Evolutionary conservation across 2,329 filamentous ascomycete genomes (phyloP).

Genomic region (Anthostomella pinea): DNA sequence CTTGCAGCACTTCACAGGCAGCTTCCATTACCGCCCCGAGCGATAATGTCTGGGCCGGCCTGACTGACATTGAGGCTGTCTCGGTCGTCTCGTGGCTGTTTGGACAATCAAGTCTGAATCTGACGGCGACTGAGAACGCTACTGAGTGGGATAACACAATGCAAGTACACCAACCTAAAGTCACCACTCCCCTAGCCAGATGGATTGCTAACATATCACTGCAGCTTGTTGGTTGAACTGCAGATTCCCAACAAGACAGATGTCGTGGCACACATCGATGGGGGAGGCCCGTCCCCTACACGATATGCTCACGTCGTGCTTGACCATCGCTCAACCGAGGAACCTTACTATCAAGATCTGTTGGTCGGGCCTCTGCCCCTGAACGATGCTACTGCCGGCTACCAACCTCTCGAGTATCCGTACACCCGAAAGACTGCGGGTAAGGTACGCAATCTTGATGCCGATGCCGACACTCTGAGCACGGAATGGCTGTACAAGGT

Average conservation of each 20-base stretch:
- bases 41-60: not conserved
- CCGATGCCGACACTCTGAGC: not conserved
- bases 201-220: not conserved
- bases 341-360: not conserved
- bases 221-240: not conserved
- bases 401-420: not conserved
- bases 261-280: not conserved
- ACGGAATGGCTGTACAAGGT: not conserved
- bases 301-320: not conserved
- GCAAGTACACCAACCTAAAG: not conserved
- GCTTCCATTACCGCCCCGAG: not conserved
- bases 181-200: not conserved
- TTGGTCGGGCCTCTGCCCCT: not conserved
- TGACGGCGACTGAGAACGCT: not conserved
- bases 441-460: not conserved
- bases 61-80: not conserved
- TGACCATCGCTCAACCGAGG: not conserved
- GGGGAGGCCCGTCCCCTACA: not conserved
- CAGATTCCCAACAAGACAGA: slow-evolving; percentile 1
- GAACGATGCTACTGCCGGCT: not conserved
- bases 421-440: not conserved
- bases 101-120: not conserved
- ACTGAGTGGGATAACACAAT: not conserved
- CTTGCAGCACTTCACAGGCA: not conserved
- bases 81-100: not conserved